Conservation (phyloP, 75 land plant genomes). For the Sequoiadendron giganteum region DNA sequence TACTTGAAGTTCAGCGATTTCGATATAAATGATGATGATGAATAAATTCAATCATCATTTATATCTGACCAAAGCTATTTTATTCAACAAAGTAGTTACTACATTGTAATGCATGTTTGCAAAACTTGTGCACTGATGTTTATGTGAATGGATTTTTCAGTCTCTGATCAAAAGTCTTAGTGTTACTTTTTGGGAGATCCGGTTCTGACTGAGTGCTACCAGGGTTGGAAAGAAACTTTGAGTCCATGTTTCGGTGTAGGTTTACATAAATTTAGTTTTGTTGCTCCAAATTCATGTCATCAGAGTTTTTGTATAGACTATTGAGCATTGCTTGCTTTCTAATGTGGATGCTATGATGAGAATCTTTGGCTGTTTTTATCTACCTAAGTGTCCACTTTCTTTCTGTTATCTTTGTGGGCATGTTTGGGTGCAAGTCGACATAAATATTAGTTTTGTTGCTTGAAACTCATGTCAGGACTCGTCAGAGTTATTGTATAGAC, state of each 20-base stretch:
- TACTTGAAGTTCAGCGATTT: too few species aligned
- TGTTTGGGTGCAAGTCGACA: too few species aligned
- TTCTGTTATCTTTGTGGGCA: too few species aligned
- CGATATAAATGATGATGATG: too few species aligned
- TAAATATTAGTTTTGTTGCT: neutral
- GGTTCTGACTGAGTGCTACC: neutral
- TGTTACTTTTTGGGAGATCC: neutral
- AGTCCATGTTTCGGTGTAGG: neutral
- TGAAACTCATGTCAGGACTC: too few species aligned
- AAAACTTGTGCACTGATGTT: neutral
- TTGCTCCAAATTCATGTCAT: neutral
- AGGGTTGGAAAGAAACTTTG: neutral
- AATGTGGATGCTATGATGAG: neutral
- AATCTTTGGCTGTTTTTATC: neutral
- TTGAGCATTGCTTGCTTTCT: neutral
- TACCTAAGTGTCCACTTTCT: neutral
- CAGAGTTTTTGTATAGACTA: neutral
- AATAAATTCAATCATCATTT: too few species aligned
- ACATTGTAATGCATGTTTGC: neutral
- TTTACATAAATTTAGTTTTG: neutral
- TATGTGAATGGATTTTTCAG: conserved; percentile 7
- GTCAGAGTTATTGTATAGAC: neutral
- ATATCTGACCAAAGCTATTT: too few species aligned
- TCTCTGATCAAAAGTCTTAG: neutral
- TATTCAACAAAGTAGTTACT: neutral